Evolutionary conservation across 2,329 filamentous ascomycete species (phyloP).

Genomic region (Tolypocladium album): DNA sequence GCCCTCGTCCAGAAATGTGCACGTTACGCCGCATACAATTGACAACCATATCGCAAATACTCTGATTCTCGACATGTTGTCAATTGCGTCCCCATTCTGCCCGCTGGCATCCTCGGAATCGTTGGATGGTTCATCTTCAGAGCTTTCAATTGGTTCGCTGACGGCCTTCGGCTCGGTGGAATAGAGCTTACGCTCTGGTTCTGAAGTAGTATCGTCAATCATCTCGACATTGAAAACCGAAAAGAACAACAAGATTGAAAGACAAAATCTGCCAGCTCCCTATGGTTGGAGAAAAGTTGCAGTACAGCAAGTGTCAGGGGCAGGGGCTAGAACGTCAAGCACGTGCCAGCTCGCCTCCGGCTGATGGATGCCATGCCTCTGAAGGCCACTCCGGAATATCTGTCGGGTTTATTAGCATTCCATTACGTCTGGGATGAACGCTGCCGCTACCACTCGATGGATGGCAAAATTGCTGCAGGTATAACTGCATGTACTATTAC

Average conservation of each 20-base stretch:
- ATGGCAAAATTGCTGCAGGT: neutral
- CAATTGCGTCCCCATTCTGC: neutral
- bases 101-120: neutral
- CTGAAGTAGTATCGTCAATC: neutral
- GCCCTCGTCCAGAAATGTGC: conserved; percentile 2
- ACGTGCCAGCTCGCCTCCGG: neutral
- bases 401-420: neutral
- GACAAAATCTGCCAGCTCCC: neutral
- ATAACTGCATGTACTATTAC: neutral
- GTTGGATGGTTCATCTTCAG: neutral
- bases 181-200: neutral
- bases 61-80: neutral
- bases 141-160: neutral
- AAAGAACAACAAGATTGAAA: neutral
- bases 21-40: conserved; percentile 1
- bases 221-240: neutral
- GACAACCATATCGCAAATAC: conserved; percentile 1
- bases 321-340: neutral
- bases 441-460: neutral
- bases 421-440: neutral
- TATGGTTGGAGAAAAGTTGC: neutral
- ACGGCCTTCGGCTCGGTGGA: neutral
- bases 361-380: neutral
- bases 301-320: neutral
- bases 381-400: neutral